phyloP scores from a whole-genome alignment of 495 filamentous ascomycete genomes.

The Barbatosphaeria neglecta region DNA sequence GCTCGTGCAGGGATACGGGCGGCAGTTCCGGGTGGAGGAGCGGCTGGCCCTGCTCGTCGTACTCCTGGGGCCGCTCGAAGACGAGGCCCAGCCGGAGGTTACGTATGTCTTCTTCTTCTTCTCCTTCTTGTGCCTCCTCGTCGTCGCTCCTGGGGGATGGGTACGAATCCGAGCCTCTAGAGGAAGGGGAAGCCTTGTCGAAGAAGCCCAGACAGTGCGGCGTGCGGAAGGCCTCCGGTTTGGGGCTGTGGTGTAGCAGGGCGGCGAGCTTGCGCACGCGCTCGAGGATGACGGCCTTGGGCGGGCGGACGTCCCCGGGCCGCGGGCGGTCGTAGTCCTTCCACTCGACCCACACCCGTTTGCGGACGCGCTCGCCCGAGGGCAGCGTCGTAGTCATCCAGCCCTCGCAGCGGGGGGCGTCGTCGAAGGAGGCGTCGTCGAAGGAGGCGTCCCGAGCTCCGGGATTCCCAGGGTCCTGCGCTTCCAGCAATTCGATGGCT shows the following conservation, averaged over 20 bases:
- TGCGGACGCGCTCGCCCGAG: conserved; percentile 9
- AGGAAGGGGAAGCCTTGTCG: too few species aligned
- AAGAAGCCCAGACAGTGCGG: conserved; percentile 35
- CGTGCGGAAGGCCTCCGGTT: conserved; percentile 29
- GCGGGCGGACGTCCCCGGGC: conserved; percentile 15
- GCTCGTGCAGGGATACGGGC: conserved; percentile 21
- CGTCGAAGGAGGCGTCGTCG: conserved; percentile 15
- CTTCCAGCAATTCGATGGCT: conserved; percentile 15
- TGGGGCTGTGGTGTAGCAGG: conserved; percentile 27
- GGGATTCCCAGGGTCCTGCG: too few species aligned
- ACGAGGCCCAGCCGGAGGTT: conserved; percentile 24
- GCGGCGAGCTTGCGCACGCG: conserved; percentile 26
- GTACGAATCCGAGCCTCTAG: too few species aligned
- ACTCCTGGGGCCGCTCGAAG: conserved; percentile 21
- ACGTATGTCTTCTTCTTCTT: conserved; percentile 19
- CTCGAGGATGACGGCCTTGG: conserved; percentile 23
- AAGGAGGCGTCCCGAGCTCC: conserved; percentile 10
- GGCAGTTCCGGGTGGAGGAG: conserved; percentile 15
- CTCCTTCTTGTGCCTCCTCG: conserved; percentile 4
- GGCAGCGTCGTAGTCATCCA: conserved; percentile 12
- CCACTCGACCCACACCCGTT: conserved; percentile 35
- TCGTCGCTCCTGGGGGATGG: too few species aligned
- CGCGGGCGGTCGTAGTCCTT: conserved; percentile 30
- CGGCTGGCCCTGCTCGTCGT: neutral
- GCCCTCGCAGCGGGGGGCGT: conserved; percentile 24